Percentiles rank a stretch among this genome's conserved stretches.
phyloP scores from a whole-genome alignment of 2,329 filamentous ascomycete species.

The Diaporthe citri region DNA sequence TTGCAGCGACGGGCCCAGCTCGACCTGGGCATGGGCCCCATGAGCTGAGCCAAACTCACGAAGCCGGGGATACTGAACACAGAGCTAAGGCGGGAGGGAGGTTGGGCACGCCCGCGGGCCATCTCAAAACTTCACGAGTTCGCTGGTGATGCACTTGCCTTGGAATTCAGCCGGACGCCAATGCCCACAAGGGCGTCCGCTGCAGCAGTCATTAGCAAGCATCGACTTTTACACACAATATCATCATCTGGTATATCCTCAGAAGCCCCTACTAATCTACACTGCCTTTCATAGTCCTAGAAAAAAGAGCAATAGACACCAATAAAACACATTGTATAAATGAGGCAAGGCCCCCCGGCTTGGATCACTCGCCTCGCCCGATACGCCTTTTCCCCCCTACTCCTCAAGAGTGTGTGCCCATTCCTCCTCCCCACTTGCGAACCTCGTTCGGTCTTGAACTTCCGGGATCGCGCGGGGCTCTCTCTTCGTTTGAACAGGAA shows the following conservation, averaged over 20 bases:
- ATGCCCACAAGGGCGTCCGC: neutral
- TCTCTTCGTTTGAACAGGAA: neutral
- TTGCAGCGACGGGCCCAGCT: too few species aligned
- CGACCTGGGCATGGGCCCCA: too few species aligned
- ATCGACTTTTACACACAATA: neutral
- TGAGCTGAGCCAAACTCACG: neutral
- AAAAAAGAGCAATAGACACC: slow-evolving; percentile 7
- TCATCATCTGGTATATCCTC: slow-evolving; percentile 21
- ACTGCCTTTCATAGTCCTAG: slow-evolving; percentile 16
- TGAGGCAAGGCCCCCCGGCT: neutral
- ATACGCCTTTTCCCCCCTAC: slow-evolving; percentile 5
- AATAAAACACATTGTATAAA: neutral
- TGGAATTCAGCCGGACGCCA: neutral
- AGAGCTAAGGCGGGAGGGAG: neutral
- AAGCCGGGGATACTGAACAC: neutral
- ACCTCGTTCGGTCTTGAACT: neutral
- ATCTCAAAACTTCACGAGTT: neutral
- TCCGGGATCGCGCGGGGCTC: neutral
- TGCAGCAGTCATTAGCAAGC: neutral
- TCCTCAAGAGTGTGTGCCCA: neutral
- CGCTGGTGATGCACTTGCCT: neutral
- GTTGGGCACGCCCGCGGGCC: neutral
- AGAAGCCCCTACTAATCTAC: slow-evolving; percentile 13
- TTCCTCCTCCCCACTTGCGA: neutral
- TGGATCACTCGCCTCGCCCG: neutral